Evolutionary conservation across 192 early-diverging fungal genomes (phyloP).

Genomic region (Coemansia sp.): DNA sequence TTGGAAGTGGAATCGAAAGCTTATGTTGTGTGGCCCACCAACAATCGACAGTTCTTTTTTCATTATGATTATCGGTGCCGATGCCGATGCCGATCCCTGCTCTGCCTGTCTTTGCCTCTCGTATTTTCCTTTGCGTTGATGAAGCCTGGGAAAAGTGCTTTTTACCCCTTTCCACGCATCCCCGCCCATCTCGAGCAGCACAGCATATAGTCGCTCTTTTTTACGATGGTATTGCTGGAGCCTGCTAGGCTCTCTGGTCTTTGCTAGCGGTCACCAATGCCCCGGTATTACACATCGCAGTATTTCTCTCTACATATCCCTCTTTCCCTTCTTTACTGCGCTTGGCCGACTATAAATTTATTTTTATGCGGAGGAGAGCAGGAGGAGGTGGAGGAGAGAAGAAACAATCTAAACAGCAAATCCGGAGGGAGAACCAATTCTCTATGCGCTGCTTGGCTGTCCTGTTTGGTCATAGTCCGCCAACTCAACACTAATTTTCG

Average conservation of each 20-base stretch:
- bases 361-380: not conserved
- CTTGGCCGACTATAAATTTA: not conserved
- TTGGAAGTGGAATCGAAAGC: too few species aligned
- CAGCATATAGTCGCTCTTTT: not conserved
- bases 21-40: not conserved
- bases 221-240: not conserved
- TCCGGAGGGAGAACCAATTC: not conserved
- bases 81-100: not conserved
- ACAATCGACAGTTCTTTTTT: not conserved
- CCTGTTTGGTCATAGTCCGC: too few species aligned
- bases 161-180: not conserved
- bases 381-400: not conserved
- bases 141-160: not conserved
- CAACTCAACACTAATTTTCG: not conserved
- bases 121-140: not conserved
- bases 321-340: not conserved
- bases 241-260: not conserved
- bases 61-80: not conserved
- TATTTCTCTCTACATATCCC: not conserved
- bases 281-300: not conserved
- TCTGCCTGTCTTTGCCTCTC: not conserved
- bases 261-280: not conserved
- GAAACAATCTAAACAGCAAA: not conserved
- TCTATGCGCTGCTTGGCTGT: not conserved
- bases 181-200: not conserved